Evolutionary conservation across 148 eudicot species (phyloP).

Genomic region (Rhododendron griersonianum): DNA sequence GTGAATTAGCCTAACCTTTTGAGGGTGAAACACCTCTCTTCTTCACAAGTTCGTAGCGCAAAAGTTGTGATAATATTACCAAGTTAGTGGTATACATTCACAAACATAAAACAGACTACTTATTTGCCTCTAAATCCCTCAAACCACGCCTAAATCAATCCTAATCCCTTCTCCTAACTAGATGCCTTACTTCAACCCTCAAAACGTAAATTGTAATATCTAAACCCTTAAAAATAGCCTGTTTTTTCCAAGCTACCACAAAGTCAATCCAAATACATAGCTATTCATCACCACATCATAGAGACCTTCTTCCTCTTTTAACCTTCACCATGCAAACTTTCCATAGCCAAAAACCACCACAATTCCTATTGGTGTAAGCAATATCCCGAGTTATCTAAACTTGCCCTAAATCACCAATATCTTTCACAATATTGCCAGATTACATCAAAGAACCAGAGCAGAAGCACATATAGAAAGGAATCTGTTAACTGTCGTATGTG

Average conservation of each 20-base stretch:
- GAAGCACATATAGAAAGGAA: background rate
- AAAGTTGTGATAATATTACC: background rate
- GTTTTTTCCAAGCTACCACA: background rate
- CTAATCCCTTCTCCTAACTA: background rate
- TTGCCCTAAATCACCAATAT: background rate
- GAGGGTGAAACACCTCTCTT: background rate
- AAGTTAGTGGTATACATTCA: background rate
- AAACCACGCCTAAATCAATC: background rate
- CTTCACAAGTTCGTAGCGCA: background rate
- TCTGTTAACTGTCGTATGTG: background rate
- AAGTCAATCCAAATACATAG: background rate
- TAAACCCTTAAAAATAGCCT: background rate
- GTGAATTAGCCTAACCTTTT: background rate
- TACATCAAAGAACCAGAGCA: background rate
- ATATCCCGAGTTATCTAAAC: background rate
- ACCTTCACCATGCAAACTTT: background rate
- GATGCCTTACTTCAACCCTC: background rate
- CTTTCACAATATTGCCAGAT: background rate
- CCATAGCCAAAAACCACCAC: background rate
- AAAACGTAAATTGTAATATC: background rate
- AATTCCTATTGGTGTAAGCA: background rate
- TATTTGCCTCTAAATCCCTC: background rate
- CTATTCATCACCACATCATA: background rate
- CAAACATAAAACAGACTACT: background rate
- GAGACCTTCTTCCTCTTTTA: background rate